Conservation (phyloP, 140 eudicot species). For the Bidens hawaiensis region DNA sequence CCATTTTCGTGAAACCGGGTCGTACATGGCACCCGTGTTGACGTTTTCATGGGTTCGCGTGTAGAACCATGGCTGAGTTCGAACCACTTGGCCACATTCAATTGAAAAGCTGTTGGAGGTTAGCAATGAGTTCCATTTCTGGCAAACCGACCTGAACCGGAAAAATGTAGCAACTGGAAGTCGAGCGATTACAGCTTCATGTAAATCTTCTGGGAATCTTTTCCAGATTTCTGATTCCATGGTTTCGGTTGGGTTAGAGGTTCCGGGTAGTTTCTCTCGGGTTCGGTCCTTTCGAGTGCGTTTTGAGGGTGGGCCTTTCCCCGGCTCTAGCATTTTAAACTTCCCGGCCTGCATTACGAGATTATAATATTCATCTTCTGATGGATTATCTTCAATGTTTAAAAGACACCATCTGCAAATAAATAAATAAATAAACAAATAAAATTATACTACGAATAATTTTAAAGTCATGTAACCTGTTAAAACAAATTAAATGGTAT, state of each 20-base stretch:
- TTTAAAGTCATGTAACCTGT: neutral
- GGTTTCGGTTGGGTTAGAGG: conserved; percentile 34
- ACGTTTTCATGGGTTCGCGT: conserved; percentile 80
- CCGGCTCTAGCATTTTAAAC: conserved; percentile 59
- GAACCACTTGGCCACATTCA: conserved; percentile 57
- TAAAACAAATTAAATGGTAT: neutral
- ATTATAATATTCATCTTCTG: conserved; percentile 56
- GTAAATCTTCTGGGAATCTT: conserved; percentile 86
- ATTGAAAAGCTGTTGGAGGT: conserved; percentile 66
- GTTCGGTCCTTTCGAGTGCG: conserved; percentile 70
- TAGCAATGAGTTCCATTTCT: conserved; percentile 76
- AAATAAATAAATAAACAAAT: too few relatives aligned
- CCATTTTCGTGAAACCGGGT: conserved; percentile 76
- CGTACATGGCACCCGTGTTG: conserved; percentile 73
- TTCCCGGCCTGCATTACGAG: conserved; percentile 55
- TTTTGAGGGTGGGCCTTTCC: conserved; percentile 75
- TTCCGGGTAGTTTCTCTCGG: conserved; percentile 34
- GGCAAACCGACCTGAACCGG: conserved; percentile 87
- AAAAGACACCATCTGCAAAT: conserved; percentile 55
- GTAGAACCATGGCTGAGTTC: conserved; percentile 79
- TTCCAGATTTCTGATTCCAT: conserved; percentile 84
- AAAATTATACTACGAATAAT: neutral
- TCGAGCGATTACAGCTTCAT: conserved; percentile 81
- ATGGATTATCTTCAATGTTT: conserved; percentile 51
- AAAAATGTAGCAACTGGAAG: conserved; percentile 83